These are phyloP conservation scores for Sporothrix brunneoviolacea DNA, from an alignment of 2,329 filamentous ascomycete genomes.

Conservation along the genomic window DNA sequence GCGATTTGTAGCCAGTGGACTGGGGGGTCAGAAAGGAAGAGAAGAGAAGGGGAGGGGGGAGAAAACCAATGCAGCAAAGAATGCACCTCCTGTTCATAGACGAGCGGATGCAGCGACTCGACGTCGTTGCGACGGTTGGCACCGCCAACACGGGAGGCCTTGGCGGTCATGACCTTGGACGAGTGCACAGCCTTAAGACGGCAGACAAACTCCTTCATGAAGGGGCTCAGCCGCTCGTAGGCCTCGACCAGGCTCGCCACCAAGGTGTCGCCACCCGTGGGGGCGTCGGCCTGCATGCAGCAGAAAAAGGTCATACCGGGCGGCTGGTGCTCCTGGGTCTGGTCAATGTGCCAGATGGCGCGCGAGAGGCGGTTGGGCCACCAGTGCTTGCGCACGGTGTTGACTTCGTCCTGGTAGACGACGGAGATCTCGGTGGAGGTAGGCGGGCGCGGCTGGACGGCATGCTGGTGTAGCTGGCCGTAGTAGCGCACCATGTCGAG, in stretches of 20 bases:
- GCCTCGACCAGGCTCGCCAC: neutral
- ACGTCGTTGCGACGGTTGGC: neutral
- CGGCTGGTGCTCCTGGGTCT: neutral
- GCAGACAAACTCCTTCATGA: neutral
- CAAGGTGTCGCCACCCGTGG: neutral
- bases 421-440: neutral
- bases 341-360: neutral
- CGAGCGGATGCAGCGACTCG: neutral
- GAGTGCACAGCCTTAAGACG: neutral
- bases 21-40: neutral
- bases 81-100: neutral
- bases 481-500: neutral
- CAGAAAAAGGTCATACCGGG: neutral
- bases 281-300: neutral
- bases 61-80: neutral
- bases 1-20: neutral
- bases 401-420: neutral
- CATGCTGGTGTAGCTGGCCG: neutral
- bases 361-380: neutral
- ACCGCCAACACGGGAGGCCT: neutral
- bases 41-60: neutral
- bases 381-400: neutral
- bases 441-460: neutral
- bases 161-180: neutral
- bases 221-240: neutral